Percentiles rank a stretch among this genome's conserved stretches.
phyloP scores from a whole-genome alignment of 2,329 filamentous ascomycete species.

The Apiospora phragmitis region DNA sequence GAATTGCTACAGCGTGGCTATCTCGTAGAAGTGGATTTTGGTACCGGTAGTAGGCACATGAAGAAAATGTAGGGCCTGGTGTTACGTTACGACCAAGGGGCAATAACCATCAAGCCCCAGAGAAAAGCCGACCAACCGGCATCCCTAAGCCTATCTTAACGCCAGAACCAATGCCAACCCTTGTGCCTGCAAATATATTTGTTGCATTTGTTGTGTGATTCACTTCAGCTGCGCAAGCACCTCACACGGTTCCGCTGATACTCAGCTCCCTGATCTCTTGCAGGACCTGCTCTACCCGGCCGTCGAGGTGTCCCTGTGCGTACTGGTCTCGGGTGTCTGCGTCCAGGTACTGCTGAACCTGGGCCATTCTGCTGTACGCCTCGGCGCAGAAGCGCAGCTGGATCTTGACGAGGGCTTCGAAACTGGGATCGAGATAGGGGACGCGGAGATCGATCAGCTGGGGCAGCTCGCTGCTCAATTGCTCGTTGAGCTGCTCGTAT shows the following conservation, averaged over 20 bases:
- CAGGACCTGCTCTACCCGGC: constrained; percentile 88
- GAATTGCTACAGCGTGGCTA: background rate
- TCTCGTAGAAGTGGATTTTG: background rate
- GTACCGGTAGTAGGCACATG: background rate
- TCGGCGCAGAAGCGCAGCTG: constrained; percentile 97
- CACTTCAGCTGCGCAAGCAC: background rate
- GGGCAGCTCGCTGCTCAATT: constrained; percentile 87
- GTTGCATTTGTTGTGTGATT: background rate
- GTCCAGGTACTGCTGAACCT: constrained; percentile 98
- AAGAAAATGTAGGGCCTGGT: background rate
- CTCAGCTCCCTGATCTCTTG: constrained; percentile 97
- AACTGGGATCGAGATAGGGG: constrained; percentile 93
- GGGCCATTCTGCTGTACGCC: constrained; percentile 96
- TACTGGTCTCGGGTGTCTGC: constrained; percentile 96
- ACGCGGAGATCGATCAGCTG: constrained; percentile 96
- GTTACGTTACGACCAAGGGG: background rate
- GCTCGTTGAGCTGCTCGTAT: constrained; percentile 97
- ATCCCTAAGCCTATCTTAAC: background rate
- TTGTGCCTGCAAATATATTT: background rate
- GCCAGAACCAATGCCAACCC: constrained; percentile 4
- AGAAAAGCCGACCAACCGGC: background rate
- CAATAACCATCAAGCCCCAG: constrained; percentile 6
- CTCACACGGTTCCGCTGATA: constrained; percentile 71
- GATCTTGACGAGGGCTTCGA: constrained; percentile 98
- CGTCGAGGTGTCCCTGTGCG: constrained; percentile 88